These are phyloP conservation scores for Fomitopsis pulvina DNA, from an alignment of 768 basidiomycete species.

Conservation along the genomic window DNA sequence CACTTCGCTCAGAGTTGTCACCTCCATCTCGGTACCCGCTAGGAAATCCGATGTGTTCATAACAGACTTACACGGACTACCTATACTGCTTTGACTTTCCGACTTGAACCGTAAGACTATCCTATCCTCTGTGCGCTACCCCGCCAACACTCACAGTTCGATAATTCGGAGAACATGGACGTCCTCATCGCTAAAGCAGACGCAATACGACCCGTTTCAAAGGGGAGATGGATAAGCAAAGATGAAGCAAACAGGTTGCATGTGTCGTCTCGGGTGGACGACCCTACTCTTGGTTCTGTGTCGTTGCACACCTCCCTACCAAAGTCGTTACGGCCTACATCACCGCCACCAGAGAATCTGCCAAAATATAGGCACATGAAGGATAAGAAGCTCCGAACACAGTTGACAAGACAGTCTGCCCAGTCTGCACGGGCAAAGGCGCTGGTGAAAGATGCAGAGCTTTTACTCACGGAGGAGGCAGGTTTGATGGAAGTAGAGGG, in stretches of 20 bases:
- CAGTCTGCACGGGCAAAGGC: slow-evolving; percentile 57
- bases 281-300: slow-evolving; percentile 18
- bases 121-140: too few species aligned
- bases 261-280: slow-evolving; percentile 10
- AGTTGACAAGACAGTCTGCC: slow-evolving; percentile 54
- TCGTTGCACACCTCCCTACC: slow-evolving; percentile 49
- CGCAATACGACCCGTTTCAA: slow-evolving; percentile 42
- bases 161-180: slow-evolving; percentile 42
- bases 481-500: slow-evolving; percentile 74
- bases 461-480: slow-evolving; percentile 60
- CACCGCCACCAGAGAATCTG: slow-evolving; percentile 39
- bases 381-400: slow-evolving; percentile 70
- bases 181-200: slow-evolving; percentile 66
- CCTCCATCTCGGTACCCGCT: too few species aligned
- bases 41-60: too few species aligned
- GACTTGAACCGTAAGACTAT: too few species aligned
- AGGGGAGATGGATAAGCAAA: slow-evolving; percentile 19
- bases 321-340: slow-evolving; percentile 54
- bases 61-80: too few species aligned
- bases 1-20: too few species aligned
- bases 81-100: too few species aligned
- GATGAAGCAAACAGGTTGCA: slow-evolving; percentile 13
- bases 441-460: slow-evolving; percentile 63
- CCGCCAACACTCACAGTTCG: too few species aligned
- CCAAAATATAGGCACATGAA: slow-evolving; percentile 54